A percentile compares a stretch with the other conserved stretches of the same genome.
Evolutionary conservation across 2,329 filamentous ascomycete species (phyloP).

Genomic region (Diplodia seriata): DNA sequence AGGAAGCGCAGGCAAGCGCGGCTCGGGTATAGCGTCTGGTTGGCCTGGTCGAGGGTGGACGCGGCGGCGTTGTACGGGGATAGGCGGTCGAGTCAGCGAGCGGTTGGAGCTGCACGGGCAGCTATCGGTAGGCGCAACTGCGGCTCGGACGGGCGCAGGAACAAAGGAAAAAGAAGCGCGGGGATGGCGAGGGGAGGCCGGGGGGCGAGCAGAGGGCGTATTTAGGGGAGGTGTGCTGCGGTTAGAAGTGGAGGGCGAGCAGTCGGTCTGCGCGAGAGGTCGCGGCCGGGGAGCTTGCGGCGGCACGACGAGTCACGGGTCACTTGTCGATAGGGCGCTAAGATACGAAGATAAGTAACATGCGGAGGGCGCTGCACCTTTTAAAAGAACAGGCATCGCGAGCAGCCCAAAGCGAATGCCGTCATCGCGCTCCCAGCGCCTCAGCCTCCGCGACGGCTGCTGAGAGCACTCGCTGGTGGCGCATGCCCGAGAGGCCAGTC

Average conservation of each 20-base stretch:
- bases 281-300: constrained; percentile 10
- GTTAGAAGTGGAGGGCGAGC: constrained; percentile 23
- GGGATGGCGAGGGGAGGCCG: constrained; percentile 3
- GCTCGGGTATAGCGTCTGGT: constrained; percentile 5
- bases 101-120: constrained; percentile 26
- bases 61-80: constrained; percentile 24
- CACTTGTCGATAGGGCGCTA: constrained; percentile 6
- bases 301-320: constrained; percentile 18
- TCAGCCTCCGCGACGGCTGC: constrained; percentile 16
- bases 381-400: constrained; percentile 25
- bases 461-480: constrained; percentile 14
- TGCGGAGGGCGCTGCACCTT: background rate
- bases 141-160: constrained; percentile 21
- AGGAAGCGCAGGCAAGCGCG: constrained; percentile 4
- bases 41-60: constrained; percentile 19
- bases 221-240: constrained; percentile 21
- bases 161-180: constrained; percentile 32
- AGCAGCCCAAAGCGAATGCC: constrained; percentile 13
- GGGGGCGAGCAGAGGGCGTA: constrained; percentile 6
- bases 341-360: constrained; percentile 17
- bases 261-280: constrained; percentile 27
- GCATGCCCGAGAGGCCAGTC: constrained; percentile 24
- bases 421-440: constrained; percentile 19
- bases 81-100: constrained; percentile 28
- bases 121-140: constrained; percentile 11